Evolutionary conservation across 2,329 filamentous ascomycete species (phyloP).

Genomic region (Cylindrodendrum hubeiense): DNA sequence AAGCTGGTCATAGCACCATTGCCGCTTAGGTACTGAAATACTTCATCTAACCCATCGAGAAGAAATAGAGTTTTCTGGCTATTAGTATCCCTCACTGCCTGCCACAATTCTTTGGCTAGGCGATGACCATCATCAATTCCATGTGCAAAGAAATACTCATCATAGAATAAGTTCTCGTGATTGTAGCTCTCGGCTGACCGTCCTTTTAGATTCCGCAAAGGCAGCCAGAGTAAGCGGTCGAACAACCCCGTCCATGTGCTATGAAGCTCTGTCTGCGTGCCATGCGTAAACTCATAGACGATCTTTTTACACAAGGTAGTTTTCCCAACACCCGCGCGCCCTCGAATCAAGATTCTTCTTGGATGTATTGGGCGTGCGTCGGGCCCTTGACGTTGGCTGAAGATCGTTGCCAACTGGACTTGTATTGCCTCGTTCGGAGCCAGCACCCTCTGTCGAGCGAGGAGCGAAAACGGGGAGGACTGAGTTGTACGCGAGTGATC

Average conservation of each 20-base stretch:
- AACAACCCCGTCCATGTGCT: slow-evolving; percentile 40
- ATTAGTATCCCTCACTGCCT: slow-evolving; percentile 1
- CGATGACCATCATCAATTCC: slow-evolving; percentile 1
- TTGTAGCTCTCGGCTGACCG: slow-evolving; percentile 30
- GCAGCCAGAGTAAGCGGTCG: slow-evolving; percentile 55
- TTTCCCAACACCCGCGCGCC: slow-evolving; percentile 54
- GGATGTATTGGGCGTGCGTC: slow-evolving; percentile 32
- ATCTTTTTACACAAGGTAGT: slow-evolving; percentile 58
- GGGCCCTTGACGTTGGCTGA: slow-evolving; percentile 38
- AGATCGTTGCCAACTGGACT: slow-evolving; percentile 44
- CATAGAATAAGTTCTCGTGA: slow-evolving; percentile 39
- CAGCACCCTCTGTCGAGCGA: slow-evolving; percentile 44
- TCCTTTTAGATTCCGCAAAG: slow-evolving; percentile 50
- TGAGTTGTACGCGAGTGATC: background rate
- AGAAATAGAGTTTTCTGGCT: slow-evolving; percentile 51
- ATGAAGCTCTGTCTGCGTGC: slow-evolving; percentile 17
- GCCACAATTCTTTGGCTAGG: slow-evolving; percentile 30
- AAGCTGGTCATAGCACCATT: slow-evolving; percentile 35
- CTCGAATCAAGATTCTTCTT: slow-evolving; percentile 51
- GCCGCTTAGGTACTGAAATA: slow-evolving; percentile 39
- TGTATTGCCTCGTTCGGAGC: slow-evolving; percentile 34
- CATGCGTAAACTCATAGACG: slow-evolving; percentile 48
- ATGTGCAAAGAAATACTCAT: slow-evolving; percentile 45
- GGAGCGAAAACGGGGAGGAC: slow-evolving; percentile 21
- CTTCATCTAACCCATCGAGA: slow-evolving; percentile 59